These are phyloP conservation scores for Boletellus sp. DNA, from an alignment of 1,284 basidiomycete species.

Conservation along the genomic window DNA sequence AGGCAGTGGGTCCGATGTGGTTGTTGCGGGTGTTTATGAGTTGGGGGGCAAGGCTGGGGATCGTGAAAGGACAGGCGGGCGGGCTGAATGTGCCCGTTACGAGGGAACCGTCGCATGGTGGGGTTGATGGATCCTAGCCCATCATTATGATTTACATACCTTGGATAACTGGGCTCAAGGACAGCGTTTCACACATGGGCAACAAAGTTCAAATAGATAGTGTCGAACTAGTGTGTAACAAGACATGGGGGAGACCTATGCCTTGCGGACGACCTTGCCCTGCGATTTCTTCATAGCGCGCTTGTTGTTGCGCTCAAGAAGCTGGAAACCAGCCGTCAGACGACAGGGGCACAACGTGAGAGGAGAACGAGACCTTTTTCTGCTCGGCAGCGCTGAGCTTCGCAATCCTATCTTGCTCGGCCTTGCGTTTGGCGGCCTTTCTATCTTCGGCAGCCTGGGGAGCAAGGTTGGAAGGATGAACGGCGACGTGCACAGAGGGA, in stretches of 20 bases:
- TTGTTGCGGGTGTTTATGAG: constrained; percentile 68
- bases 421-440: constrained; percentile 68
- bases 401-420: constrained; percentile 68
- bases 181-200: constrained; percentile 15
- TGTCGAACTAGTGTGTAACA: constrained; percentile 3
- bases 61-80: constrained; percentile 23
- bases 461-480: neutral
- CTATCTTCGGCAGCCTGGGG: constrained; percentile 58
- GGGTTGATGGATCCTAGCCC: too few relatives aligned
- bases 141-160: constrained; percentile 5
- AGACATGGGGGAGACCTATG: constrained; percentile 9
- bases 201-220: constrained; percentile 9
- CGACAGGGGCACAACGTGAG: neutral
- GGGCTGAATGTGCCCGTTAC: constrained; percentile 19
- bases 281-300: constrained; percentile 65
- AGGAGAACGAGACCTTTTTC: constrained; percentile 57
- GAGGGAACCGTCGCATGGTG: constrained; percentile 24
- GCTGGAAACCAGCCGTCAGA: constrained; percentile 34
- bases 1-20: constrained; percentile 68
- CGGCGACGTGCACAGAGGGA: neutral
- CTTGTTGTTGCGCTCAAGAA: constrained; percentile 74
- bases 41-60: constrained; percentile 53
- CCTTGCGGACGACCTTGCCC: constrained; percentile 47
- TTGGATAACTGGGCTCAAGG: neutral
- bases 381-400: constrained; percentile 78